Conservation (phyloP, 108 stramenopile species). For the Chaetoceros tenuissimus region DNA sequence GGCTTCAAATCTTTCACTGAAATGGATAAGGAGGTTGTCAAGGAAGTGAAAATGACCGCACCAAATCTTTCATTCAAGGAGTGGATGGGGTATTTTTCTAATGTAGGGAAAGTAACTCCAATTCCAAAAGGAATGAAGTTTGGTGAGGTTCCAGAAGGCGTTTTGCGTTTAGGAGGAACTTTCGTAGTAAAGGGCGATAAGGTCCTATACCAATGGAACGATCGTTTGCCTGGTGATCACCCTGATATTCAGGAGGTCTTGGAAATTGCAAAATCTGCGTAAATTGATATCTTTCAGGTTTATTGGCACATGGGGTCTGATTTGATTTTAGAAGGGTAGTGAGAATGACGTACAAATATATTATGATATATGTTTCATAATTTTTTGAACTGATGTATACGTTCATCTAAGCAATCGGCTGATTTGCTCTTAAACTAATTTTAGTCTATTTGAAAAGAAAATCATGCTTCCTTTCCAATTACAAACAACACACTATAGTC, state of each 20-base stretch:
- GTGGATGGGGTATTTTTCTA: conserved; percentile 42
- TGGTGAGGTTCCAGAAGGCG: conserved; percentile 74
- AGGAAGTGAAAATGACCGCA: conserved; percentile 43
- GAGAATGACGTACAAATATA: too few relatives aligned
- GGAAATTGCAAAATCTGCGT: too few relatives aligned
- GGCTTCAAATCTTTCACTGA: conserved; percentile 46
- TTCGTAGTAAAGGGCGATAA: conserved; percentile 68
- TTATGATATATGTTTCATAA: too few relatives aligned
- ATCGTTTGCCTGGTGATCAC: conserved; percentile 73
- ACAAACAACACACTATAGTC: conserved; percentile 68
- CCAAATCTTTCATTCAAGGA: conserved; percentile 38
- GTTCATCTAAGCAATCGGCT: too few relatives aligned
- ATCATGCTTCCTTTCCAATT: conserved; percentile 18
- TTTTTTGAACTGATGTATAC: too few relatives aligned
- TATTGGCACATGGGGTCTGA: too few relatives aligned
- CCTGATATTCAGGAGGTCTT: conserved; percentile 57
- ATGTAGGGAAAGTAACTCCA: conserved; percentile 52
- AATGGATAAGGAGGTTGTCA: conserved; percentile 37
- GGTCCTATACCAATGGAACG: conserved; percentile 67
- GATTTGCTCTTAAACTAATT: too few relatives aligned
- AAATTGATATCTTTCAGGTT: too few relatives aligned
- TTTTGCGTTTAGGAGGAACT: conserved; percentile 77
- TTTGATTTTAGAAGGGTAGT: too few relatives aligned
- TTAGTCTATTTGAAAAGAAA: too few relatives aligned
- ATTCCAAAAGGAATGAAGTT: conserved; percentile 54